These are phyloP conservation scores for Paracoccidioides brasiliensis DNA, from an alignment of 2,329 filamentous ascomycete genomes.

Conservation along the genomic window DNA sequence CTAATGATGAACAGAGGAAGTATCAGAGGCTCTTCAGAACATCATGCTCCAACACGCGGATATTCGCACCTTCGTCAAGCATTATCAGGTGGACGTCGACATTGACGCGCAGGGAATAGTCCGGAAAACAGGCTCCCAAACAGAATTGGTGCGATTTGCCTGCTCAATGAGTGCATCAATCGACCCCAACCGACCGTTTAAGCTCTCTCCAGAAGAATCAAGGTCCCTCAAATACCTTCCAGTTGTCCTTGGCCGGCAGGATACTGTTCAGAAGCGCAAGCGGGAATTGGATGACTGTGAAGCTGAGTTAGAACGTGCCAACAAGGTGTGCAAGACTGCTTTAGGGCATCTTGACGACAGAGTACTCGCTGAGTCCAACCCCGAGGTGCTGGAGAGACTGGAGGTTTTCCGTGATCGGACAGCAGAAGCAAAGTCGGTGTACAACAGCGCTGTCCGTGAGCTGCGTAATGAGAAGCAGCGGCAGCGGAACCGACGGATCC, in stretches of 20 bases:
- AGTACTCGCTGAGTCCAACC: conserved; percentile 1
- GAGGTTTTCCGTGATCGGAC: conserved; percentile 6
- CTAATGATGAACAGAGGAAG: neutral
- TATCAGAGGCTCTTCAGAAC: too few species aligned
- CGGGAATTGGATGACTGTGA: conserved; percentile 9
- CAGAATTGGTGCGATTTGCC: conserved; percentile 15
- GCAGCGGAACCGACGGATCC: conserved; percentile 13
- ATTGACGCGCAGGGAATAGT: conserved; percentile 19
- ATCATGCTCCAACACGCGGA: conserved; percentile 12
- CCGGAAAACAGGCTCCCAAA: conserved; percentile 13
- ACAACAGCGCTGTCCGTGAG: conserved; percentile 9
- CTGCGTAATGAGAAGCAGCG: conserved; percentile 13
- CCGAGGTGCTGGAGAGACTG: conserved; percentile 9
- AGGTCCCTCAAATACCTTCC: conserved; percentile 16
- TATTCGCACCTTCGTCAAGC: conserved; percentile 17
- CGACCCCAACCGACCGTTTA: conserved; percentile 14
- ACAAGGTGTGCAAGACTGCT: conserved; percentile 10
- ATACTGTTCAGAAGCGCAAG: conserved; percentile 12
- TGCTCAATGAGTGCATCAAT: conserved; percentile 18
- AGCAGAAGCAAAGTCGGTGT: conserved; percentile 7
- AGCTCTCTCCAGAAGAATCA: conserved; percentile 14
- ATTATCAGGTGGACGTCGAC: conserved; percentile 18
- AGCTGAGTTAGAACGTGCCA: conserved; percentile 10
- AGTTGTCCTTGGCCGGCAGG: conserved; percentile 8
- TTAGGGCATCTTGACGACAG: neutral